phyloP scores from a whole-genome alignment of 371 early-diverging fungal genomes.

The Lichtheimia ramosa region DNA sequence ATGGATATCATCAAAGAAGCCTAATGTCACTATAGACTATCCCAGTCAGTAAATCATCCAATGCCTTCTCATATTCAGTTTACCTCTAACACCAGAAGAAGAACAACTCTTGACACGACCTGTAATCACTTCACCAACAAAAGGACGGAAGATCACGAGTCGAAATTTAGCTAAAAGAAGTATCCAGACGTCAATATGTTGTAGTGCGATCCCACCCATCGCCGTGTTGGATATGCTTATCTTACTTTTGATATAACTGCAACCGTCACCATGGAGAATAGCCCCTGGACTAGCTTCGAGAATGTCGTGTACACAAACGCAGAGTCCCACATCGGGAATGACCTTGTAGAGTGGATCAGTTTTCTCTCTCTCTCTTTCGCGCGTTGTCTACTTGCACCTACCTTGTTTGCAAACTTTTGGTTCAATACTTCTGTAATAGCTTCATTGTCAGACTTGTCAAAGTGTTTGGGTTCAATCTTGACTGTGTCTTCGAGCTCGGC shows the following conservation, averaged over 20 bases:
- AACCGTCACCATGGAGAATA: constrained; percentile 83
- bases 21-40: constrained; percentile 66
- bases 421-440: constrained; percentile 91
- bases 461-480: constrained; percentile 79
- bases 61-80: not conserved
- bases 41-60: not conserved
- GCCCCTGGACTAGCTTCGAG: constrained; percentile 76
- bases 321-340: constrained; percentile 89
- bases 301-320: constrained; percentile 84
- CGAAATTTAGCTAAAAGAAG: constrained; percentile 67
- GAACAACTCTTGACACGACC: constrained; percentile 79
- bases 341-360: constrained; percentile 41
- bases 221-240: not conserved
- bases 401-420: constrained; percentile 90
- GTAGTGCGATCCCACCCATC: not conserved
- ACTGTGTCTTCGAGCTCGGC: constrained; percentile 81
- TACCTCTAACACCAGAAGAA: constrained; percentile 71
- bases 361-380: too few species aligned
- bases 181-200: not conserved
- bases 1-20: constrained; percentile 91
- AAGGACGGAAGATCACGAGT: constrained; percentile 89
- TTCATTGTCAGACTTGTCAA: constrained; percentile 65
- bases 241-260: constrained; percentile 72
- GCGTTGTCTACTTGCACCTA: constrained; percentile 14
- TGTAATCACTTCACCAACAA: constrained; percentile 81